These are phyloP conservation scores for Huntiella moniliformis DNA, from an alignment of 2,329 filamentous ascomycete genomes.

Conservation along the genomic window DNA sequence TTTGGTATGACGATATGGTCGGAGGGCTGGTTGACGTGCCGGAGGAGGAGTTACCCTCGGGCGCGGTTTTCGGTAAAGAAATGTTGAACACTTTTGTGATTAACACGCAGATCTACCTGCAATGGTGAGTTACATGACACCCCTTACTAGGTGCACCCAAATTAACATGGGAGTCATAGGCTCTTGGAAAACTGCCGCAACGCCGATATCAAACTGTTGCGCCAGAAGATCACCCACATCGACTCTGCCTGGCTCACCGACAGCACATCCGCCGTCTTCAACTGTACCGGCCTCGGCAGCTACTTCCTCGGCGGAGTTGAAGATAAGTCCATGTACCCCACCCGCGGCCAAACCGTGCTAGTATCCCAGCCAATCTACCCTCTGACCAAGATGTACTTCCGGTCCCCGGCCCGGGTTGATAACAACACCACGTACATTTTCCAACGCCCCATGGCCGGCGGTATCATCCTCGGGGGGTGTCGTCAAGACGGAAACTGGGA, in stretches of 20 bases:
- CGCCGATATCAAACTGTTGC: slow-evolving; percentile 42
- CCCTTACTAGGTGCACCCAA: too few relatives aligned
- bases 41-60: slow-evolving; percentile 17
- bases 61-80: slow-evolving; percentile 20
- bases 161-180: slow-evolving; percentile 3
- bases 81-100: slow-evolving; percentile 20
- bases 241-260: slow-evolving; percentile 35
- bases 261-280: slow-evolving; percentile 41
- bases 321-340: slow-evolving; percentile 50
- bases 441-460: slow-evolving; percentile 20
- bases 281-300: slow-evolving; percentile 59
- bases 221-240: slow-evolving; percentile 45
- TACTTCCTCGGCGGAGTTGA: slow-evolving; percentile 54
- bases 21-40: slow-evolving; percentile 18
- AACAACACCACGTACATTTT: slow-evolving; percentile 26
- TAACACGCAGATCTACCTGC: slow-evolving; percentile 63
- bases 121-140: slow-evolving; percentile 30
- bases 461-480: slow-evolving; percentile 19
- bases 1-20: slow-evolving; percentile 25
- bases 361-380: slow-evolving; percentile 22
- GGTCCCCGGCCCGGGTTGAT: slow-evolving; percentile 22
- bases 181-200: slow-evolving; percentile 54
- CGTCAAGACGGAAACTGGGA: slow-evolving; percentile 19
- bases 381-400: slow-evolving; percentile 24
- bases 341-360: slow-evolving; percentile 19